Evolutionary conservation across 768 basidiomycete genomes (phyloP).

Genomic region (Tulasnella sp.): DNA sequence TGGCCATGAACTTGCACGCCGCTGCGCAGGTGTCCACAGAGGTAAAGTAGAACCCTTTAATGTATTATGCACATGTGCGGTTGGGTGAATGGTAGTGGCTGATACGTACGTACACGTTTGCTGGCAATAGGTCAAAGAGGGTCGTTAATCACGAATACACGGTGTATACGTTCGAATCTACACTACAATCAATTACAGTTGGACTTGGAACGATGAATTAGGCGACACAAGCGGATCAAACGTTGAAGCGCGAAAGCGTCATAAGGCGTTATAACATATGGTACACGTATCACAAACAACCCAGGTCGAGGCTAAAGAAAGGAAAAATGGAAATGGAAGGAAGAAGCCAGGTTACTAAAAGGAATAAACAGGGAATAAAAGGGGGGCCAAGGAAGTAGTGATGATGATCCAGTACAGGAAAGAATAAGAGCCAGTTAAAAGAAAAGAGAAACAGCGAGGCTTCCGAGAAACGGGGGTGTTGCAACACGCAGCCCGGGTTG

Average conservation of each 20-base stretch:
- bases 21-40: neutral
- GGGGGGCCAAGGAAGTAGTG: neutral
- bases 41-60: neutral
- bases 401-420: neutral
- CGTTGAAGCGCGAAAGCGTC: neutral
- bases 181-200: neutral
- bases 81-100: neutral
- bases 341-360: neutral
- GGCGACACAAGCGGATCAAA: neutral
- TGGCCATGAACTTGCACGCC: constrained; percentile 15
- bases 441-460: neutral
- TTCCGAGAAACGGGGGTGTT: neutral
- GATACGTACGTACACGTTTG: neutral
- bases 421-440: neutral
- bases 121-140: neutral
- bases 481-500: neutral
- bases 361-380: neutral
- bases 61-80: neutral
- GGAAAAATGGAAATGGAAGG: neutral
- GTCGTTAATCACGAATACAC: neutral
- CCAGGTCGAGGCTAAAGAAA: neutral
- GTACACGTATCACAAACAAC: neutral
- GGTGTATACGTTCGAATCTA: neutral
- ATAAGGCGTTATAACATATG: neutral
- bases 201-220: neutral